phyloP scores from a whole-genome alignment of 2,329 filamentous ascomycete species.

The Paecilomyces formosus region DNA sequence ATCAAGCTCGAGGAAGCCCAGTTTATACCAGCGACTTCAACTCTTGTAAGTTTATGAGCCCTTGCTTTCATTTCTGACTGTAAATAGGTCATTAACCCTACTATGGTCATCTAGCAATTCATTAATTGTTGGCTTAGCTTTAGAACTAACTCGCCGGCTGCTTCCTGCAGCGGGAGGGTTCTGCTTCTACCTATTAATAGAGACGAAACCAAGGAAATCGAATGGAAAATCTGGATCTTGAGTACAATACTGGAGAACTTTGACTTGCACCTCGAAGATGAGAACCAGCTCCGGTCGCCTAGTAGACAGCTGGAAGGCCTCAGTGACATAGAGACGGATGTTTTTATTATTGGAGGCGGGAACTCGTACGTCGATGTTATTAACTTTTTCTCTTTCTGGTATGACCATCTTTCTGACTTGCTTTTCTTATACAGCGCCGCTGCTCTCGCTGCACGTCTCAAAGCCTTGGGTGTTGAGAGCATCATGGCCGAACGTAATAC shows the following conservation, averaged over 20 bases:
- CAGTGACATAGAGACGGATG: neutral
- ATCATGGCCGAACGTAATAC: slow-evolving; percentile 38
- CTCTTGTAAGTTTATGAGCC: neutral
- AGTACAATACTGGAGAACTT: neutral
- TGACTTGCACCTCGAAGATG: neutral
- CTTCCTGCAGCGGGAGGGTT: slow-evolving; percentile 23
- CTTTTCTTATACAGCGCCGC: slow-evolving; percentile 23
- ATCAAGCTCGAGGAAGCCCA: neutral
- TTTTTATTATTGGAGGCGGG: neutral
- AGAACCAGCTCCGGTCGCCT: neutral
- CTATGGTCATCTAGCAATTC: slow-evolving; percentile 16
- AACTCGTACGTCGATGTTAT: neutral
- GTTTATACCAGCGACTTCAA: neutral
- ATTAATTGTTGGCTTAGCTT: slow-evolving; percentile 25
- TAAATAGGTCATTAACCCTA: slow-evolving; percentile 6
- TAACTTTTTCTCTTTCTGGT: neutral
- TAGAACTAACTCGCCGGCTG: slow-evolving; percentile 20
- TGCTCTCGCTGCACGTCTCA: slow-evolving; percentile 35
- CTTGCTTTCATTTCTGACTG: neutral
- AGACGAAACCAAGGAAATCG: neutral
- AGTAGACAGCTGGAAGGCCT: neutral
- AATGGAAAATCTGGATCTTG: neutral
- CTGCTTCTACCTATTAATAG: slow-evolving; percentile 18
- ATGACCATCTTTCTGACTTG: neutral
- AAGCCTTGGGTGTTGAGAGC: slow-evolving; percentile 35